Percentiles rank a stretch among this genome's conserved stretches.
These are phyloP conservation scores for Neocucurbitaria cava DNA, from an alignment of 2,329 filamentous ascomycete species.

Conservation along the genomic window DNA sequence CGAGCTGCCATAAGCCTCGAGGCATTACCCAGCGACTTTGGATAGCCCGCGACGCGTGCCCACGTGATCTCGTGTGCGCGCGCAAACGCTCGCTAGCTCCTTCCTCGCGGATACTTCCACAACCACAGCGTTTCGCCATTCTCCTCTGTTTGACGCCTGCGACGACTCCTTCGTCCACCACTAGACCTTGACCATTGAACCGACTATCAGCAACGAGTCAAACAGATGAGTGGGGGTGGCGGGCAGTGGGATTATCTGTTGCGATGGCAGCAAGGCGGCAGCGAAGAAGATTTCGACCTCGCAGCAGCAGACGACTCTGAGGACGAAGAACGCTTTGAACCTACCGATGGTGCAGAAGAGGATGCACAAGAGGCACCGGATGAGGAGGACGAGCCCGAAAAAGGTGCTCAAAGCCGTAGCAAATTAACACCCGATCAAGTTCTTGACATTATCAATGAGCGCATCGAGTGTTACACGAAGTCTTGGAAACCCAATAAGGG, in stretches of 20 bases:
- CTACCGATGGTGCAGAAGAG: constrained; percentile 13
- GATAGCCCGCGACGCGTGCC: constrained; percentile 10
- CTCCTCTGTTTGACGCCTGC: too few relatives aligned
- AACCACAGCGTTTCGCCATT: too few relatives aligned
- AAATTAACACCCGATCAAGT: constrained; percentile 24
- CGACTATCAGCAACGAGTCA: not conserved
- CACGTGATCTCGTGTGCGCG: constrained; percentile 12
- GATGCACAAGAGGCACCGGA: not conserved
- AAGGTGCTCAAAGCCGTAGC: not conserved
- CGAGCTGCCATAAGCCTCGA: too few relatives aligned
- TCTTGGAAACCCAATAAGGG: constrained; percentile 30
- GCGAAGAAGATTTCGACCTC: constrained; percentile 8
- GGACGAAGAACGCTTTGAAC: constrained; percentile 11
- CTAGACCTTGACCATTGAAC: not conserved
- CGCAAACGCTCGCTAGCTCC: not conserved
- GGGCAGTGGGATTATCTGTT: constrained; percentile 41
- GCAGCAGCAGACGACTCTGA: constrained; percentile 8
- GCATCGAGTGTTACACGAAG: constrained; percentile 24
- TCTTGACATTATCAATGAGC: constrained; percentile 35
- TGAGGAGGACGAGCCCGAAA: constrained; percentile 2
- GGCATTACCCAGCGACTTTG: not conserved
- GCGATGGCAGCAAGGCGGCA: constrained; percentile 12
- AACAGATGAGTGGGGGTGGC: not conserved
- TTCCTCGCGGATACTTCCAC: not conserved
- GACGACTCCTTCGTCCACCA: too few relatives aligned